phyloP scores from a whole-genome alignment of 148 eudicot genomes.

The Nepenthes mirabilis region DNA sequence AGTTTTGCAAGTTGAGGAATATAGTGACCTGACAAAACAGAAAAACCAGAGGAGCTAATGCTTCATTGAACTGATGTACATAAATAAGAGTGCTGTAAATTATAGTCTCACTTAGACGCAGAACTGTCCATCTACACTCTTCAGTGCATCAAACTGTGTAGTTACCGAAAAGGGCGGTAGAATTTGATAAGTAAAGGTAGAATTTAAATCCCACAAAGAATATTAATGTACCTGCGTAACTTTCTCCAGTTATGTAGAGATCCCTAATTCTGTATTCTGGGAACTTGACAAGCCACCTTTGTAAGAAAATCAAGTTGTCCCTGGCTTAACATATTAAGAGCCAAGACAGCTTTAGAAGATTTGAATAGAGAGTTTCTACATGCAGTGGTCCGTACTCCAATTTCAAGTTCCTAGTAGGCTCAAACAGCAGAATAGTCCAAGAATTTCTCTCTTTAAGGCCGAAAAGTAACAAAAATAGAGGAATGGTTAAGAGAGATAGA shows the following conservation, averaged over 20 bases:
- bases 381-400: no score
- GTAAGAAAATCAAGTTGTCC: slow-evolving; percentile 81
- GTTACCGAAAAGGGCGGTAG: no score
- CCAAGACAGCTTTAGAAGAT: slow-evolving; percentile 1
- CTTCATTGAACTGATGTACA: background rate
- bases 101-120: no score
- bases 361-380: no score
- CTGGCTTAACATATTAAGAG: slow-evolving; percentile 39
- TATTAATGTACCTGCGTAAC: slow-evolving; percentile 72
- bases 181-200: background rate
- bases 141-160: no score
- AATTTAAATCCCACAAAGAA: background rate
- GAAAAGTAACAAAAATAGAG: no score
- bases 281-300: slow-evolving; percentile 78
- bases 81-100: no score
- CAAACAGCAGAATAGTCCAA: no score
- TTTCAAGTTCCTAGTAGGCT: no score
- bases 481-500: no score
- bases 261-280: slow-evolving; percentile 63
- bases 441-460: no score
- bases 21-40: slow-evolving; percentile 59
- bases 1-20: slow-evolving; percentile 91
- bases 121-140: no score
- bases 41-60: background rate
- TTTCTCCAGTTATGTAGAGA: slow-evolving; percentile 88